Evolutionary conservation across 2,329 filamentous ascomycete species (phyloP).

Genomic region (Sarocladium strictum): DNA sequence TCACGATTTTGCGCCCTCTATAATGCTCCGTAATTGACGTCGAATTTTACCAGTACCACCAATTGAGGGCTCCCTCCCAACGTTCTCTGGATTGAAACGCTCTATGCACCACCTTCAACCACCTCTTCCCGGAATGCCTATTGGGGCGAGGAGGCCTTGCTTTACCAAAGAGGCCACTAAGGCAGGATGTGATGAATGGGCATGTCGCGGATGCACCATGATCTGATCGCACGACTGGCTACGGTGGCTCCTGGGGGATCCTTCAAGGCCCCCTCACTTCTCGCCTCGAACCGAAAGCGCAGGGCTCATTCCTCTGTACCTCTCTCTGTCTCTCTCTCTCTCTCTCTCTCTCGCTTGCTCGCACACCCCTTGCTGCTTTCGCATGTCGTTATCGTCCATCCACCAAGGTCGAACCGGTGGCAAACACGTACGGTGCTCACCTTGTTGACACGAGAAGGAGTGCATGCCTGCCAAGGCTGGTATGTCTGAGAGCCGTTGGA

Average conservation of each 20-base stretch:
- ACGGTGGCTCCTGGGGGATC: not conserved
- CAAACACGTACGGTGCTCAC: not conserved
- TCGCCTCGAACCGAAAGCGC: not conserved
- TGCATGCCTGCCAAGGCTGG: not conserved
- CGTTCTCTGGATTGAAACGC: too few species aligned
- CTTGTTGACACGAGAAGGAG: not conserved
- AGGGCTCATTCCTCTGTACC: not conserved
- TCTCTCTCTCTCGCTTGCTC: too few species aligned
- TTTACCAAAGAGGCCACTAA: not conserved
- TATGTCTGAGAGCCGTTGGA: not conserved
- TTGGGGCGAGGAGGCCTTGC: not conserved
- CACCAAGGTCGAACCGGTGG: constrained; percentile 3
- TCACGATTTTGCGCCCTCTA: too few species aligned
- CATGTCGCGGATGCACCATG: not conserved
- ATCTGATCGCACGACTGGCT: constrained; percentile 2
- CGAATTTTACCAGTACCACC: too few species aligned
- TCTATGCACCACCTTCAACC: too few species aligned
- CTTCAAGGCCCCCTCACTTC: not conserved
- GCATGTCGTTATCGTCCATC: too few species aligned
- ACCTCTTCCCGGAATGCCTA: not conserved
- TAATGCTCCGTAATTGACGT: too few species aligned
- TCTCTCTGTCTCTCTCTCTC: too few species aligned
- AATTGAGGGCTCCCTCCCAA: too few species aligned
- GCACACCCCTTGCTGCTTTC: too few species aligned
- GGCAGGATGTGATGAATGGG: not conserved